Percentiles rank a stretch among this genome's conserved stretches.
These are phyloP conservation scores for Aureobasidium lini DNA, from an alignment of 2,329 filamentous ascomycete genomes.

Conservation along the genomic window DNA sequence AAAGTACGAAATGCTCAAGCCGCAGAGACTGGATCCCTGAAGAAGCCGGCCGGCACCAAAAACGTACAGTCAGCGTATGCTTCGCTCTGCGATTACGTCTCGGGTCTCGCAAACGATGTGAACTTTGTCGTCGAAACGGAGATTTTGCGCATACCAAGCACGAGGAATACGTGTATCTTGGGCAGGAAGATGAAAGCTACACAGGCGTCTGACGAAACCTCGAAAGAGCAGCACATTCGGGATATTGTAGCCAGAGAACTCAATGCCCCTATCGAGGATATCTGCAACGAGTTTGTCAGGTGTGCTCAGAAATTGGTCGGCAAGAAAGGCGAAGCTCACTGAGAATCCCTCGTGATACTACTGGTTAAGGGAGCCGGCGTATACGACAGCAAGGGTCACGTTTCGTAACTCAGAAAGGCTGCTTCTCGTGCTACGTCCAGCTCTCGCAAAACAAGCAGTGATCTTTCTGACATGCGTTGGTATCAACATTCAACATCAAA, in stretches of 20 bases:
- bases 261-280: constrained; percentile 12
- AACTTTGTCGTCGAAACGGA: constrained; percentile 75
- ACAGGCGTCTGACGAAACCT: neutral
- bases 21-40: constrained; percentile 28
- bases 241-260: constrained; percentile 15
- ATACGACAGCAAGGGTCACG: no score
- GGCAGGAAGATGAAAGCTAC: constrained; percentile 35
- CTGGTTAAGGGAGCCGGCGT: no score
- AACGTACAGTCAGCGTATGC: constrained; percentile 65
- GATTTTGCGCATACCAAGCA: constrained; percentile 84
- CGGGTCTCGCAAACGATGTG: constrained; percentile 60
- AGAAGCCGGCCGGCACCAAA: constrained; percentile 23
- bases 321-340: constrained; percentile 17
- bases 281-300: constrained; percentile 16
- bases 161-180: constrained; percentile 74
- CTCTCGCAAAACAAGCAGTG: no score
- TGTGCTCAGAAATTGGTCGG: constrained; percentile 16
- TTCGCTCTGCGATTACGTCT: constrained; percentile 72
- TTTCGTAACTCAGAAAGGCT: no score
- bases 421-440: no score
- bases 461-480: no score
- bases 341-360: neutral
- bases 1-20: constrained; percentile 19
- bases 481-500: no score
- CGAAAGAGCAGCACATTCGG: constrained; percentile 9